Conservation (phyloP, 208 protist genomes). For the Tritrichomonas musculus region DNA sequence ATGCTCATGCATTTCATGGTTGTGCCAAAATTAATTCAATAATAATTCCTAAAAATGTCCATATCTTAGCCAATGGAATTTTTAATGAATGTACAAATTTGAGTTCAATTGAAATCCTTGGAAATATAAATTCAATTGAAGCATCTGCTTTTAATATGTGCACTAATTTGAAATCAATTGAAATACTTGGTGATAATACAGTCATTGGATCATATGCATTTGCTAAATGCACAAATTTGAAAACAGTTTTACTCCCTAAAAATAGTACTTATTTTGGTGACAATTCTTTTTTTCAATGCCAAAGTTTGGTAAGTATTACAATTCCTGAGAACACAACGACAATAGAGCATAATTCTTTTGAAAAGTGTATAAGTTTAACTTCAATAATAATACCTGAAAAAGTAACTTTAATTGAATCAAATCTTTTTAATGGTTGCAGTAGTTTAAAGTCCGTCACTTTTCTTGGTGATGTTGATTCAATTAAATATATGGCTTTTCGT, state of each 20-base stretch:
- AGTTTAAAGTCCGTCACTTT: too few relatives aligned
- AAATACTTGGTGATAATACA: background rate
- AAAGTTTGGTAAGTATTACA: background rate
- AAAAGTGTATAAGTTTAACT: background rate
- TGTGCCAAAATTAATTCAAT: background rate
- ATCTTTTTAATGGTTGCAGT: too few relatives aligned
- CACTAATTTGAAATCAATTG: background rate
- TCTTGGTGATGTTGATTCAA: too few relatives aligned
- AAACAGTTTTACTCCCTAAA: background rate
- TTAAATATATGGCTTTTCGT: too few relatives aligned
- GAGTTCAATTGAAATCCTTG: background rate
- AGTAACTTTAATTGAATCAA: too few relatives aligned
- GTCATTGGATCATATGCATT: background rate
- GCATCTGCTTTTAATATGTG: background rate
- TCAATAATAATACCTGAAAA: too few relatives aligned
- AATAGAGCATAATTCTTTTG: background rate
- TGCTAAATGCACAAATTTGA: background rate
- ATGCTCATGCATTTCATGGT: background rate
- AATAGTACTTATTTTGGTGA: background rate
- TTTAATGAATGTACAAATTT: background rate
- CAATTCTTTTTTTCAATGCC: background rate
- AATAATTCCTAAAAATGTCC: background rate
- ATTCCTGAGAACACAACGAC: background rate
- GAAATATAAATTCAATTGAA: background rate
- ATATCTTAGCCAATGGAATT: background rate